phyloP scores from a whole-genome alignment of 2,329 filamentous ascomycete species.

The Alternaria brassicicola region DNA sequence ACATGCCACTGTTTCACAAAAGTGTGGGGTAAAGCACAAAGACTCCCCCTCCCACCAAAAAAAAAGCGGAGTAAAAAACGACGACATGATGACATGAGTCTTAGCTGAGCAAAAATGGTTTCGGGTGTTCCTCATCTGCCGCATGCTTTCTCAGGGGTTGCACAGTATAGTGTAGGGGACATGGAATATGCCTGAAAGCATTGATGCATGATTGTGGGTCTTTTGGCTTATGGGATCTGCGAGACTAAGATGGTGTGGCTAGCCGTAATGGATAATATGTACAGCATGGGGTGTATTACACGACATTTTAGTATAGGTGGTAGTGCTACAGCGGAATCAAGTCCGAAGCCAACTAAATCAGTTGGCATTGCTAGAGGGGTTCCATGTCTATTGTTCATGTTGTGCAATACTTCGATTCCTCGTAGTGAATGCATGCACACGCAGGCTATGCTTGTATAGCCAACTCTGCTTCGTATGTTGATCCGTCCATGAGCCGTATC shows the following conservation, averaged over 20 bases:
- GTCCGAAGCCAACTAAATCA: neutral
- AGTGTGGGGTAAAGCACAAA: conserved; percentile 33
- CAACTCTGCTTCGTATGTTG: neutral
- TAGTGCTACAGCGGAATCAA: conserved; percentile 2
- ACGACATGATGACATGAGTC: conserved; percentile 25
- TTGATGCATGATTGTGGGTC: neutral
- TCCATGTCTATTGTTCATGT: conserved; percentile 7
- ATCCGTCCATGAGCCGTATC: conserved; percentile 13
- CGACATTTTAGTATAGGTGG: conserved; percentile 10
- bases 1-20: conserved; percentile 19
- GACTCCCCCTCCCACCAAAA: no score
- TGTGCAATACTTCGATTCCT: conserved; percentile 11
- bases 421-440: conserved; percentile 7
- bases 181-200: neutral
- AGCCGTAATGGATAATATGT: conserved; percentile 23
- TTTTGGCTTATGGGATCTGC: neutral
- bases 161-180: neutral
- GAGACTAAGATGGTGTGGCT: conserved; percentile 25
- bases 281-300: conserved; percentile 21
- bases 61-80: neutral
- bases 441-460: conserved; percentile 1
- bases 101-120: conserved; percentile 18
- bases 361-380: neutral
- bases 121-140: neutral
- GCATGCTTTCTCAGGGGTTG: neutral